A percentile compares a stretch with the other conserved stretches of the same genome.
phyloP scores from a whole-genome alignment of 768 basidiomycete genomes.

The Leccinum uliginosum region DNA sequence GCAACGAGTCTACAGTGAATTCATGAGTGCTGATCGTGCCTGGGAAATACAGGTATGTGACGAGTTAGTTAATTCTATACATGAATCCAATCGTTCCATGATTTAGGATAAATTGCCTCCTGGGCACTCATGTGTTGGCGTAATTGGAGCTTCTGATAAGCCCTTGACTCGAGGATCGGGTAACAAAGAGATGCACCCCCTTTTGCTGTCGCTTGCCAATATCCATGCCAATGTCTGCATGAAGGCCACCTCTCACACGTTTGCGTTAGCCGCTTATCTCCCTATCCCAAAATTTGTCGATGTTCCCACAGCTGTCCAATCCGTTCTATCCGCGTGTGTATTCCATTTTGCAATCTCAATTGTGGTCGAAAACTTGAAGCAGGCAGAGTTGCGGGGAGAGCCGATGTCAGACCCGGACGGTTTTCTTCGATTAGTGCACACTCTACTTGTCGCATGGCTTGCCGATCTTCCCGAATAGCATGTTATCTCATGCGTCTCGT shows the following conservation, averaged over 20 bases:
- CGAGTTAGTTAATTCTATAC: no score
- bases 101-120: no score
- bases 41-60: no score
- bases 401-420: slow-evolving; percentile 26
- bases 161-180: not conserved
- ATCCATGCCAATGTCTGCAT: not conserved
- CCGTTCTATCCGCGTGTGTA: not conserved
- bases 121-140: no score
- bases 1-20: not conserved
- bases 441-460: slow-evolving; percentile 12
- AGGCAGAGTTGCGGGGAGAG: slow-evolving; percentile 22
- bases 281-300: not conserved
- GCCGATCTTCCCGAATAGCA: slow-evolving; percentile 14
- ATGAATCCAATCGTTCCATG: no score
- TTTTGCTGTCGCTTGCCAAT: not conserved
- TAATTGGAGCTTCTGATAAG: no score
- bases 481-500: slow-evolving; percentile 7
- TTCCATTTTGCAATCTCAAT: not conserved
- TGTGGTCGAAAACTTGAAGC: slow-evolving; percentile 19
- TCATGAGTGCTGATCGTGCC: no score
- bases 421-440: not conserved
- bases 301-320: not conserved
- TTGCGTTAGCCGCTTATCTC: not conserved
- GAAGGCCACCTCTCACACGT: not conserved
- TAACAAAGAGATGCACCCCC: not conserved